Percentiles rank a stretch among this genome's conserved stretches.
phyloP scores from a whole-genome alignment of 352 stramenopile species.

The Phytopythium boreale region DNA sequence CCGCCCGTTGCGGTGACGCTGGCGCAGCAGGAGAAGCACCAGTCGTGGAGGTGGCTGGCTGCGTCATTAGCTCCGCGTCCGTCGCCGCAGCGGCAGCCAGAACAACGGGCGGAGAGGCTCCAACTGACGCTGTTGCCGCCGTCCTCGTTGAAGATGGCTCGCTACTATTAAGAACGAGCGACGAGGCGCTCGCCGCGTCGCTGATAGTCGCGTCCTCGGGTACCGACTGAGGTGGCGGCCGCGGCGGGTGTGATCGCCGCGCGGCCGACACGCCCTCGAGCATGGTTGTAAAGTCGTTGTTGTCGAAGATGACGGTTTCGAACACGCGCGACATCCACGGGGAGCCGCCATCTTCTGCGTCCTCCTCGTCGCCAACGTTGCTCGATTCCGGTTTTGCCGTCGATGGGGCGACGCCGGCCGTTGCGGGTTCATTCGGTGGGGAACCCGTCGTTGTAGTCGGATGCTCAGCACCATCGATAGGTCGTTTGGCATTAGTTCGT shows the following conservation, averaged over 20 bases:
- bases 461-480: neutral
- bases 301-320: conserved; percentile 31
- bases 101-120: neutral
- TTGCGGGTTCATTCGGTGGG: neutral
- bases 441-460: neutral
- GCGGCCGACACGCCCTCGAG: conserved; percentile 38
- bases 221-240: neutral
- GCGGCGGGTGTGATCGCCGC: conserved; percentile 24
- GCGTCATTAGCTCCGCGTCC: no score
- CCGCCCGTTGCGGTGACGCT: neutral
- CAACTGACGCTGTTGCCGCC: neutral
- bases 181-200: neutral
- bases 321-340: conserved; percentile 42
- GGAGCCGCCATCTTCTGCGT: neutral
- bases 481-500: neutral
- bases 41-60: neutral
- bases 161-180: neutral
- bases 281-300: conserved; percentile 37
- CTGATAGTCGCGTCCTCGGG: neutral
- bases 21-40: neutral
- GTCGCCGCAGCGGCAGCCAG: no score
- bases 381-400: neutral
- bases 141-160: neutral
- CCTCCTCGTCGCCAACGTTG: neutral
- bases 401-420: neutral